These are phyloP conservation scores for Anethum foeniculum DNA, from an alignment of 140 eudicot species.

Conservation along the genomic window DNA sequence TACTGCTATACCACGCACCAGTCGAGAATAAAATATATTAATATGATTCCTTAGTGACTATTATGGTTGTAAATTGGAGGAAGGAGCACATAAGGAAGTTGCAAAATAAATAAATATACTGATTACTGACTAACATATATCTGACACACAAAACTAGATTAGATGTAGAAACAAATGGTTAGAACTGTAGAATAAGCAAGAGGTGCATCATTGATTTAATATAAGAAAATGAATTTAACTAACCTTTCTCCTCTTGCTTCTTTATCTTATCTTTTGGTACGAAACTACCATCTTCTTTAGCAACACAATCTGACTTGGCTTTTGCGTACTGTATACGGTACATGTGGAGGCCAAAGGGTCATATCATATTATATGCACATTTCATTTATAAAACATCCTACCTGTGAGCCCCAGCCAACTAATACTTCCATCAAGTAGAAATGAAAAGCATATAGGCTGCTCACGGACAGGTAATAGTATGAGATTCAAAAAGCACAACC, in stretches of 20 bases:
- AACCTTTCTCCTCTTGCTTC: slow-evolving; percentile 90
- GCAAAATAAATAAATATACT: neutral
- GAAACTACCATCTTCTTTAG: slow-evolving; percentile 87
- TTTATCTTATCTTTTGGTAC: slow-evolving; percentile 71
- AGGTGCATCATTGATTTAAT: neutral
- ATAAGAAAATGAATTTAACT: slow-evolving; percentile 17
- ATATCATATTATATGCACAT: slow-evolving; percentile 3
- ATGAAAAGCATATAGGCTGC: neutral
- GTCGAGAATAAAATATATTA: neutral
- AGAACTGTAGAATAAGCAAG: too few species aligned
- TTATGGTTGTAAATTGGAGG: neutral
- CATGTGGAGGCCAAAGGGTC: slow-evolving; percentile 19
- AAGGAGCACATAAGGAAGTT: neutral
- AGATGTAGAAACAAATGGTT: neutral
- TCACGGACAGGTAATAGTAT: neutral
- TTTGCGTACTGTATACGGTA: slow-evolving; percentile 95
- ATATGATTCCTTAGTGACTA: neutral
- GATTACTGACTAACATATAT: too few species aligned
- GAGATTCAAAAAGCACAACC: neutral
- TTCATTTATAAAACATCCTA: neutral
- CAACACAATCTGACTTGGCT: slow-evolving; percentile 87
- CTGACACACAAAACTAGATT: neutral
- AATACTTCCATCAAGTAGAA: too few species aligned
- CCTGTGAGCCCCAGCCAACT: too few species aligned
- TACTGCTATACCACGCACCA: neutral